Evolutionary conservation across 2,329 filamentous ascomycete genomes (phyloP), one percentile per base, ranked within the genome.

Genomic region (Leptographium wingfieldii): DNA sequence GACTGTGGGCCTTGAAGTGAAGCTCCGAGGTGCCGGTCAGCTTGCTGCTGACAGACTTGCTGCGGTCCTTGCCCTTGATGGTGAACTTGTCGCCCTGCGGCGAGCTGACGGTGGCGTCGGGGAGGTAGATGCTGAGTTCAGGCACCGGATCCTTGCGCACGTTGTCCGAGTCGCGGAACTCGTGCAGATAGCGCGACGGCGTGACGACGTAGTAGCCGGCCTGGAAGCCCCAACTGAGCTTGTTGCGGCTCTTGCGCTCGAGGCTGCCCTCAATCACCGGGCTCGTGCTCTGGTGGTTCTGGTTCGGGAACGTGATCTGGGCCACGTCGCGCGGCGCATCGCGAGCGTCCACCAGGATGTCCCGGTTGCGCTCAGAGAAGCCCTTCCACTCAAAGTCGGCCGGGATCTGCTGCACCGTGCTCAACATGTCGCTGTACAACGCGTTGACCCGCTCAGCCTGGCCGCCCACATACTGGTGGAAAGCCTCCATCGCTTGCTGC

Each of bases 51-150:
- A 96, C 75, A 64, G 87, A 88, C 70, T 88, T 88, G 68, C 86
- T 87, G 60, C 86, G 83, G 70, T 99, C 92, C 73, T 97, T 97
- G 72, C 94, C 94, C 77, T 96, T 96, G 72, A 99, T 80, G 68
- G 84, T 90, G 80, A 99, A 97, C 73, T 95, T 96, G 62, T 86
- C 82, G 59, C 88, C 91, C 65, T 79, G 84, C 14, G 82, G 81
- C 0, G 74, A 69, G 61, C 91, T 90, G 60, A 97, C 82, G 54
- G 86, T 73, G 67, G 92, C 95, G 67, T 99, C 94, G 12, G 94
- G 92, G 1, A 99, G 84, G 73, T 92, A 97, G 65, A 99, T 83
- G 16, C 88, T 94, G 49, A 94, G 77, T 71, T 99, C 92, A 0
- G 94, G 92, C 60, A 81, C 79, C 11, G 90, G 90, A 63, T 95